Percentiles rank a stretch among this genome's conserved stretches.
phyloP scores from a whole-genome alignment of 805 yeast species.

The Monosporozyma unispora region DNA sequence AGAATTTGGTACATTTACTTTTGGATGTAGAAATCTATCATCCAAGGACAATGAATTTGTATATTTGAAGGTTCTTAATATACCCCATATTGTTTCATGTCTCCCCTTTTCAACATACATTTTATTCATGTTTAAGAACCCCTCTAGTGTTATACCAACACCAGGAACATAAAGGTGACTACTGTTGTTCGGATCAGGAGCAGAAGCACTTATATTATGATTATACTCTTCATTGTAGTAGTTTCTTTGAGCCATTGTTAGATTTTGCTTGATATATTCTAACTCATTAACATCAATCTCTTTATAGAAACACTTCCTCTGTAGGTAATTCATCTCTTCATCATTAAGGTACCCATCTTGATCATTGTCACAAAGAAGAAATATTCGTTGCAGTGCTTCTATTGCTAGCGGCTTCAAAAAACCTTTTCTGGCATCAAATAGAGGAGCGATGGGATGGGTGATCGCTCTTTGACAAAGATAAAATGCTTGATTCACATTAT shows the following conservation, averaged over 20 bases:
- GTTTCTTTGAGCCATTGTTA: constrained; percentile 9
- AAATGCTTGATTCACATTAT: constrained; percentile 75
- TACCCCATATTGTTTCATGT: constrained; percentile 97
- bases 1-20: constrained; percentile 59
- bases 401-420: constrained; percentile 68
- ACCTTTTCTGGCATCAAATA: constrained; percentile 87
- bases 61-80: constrained; percentile 76
- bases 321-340: constrained; percentile 61
- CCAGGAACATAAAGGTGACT: constrained; percentile 25
- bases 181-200: not conserved
- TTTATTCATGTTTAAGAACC: constrained; percentile 69
- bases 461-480: constrained; percentile 91
- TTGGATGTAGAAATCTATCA: constrained; percentile 73
- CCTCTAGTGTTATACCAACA: constrained; percentile 60
- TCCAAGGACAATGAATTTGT: constrained; percentile 84
- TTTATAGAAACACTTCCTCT: constrained; percentile 64
- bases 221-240: not conserved
- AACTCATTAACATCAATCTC: constrained; percentile 43
- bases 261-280: constrained; percentile 34
- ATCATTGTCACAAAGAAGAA: constrained; percentile 78
- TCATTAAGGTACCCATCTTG: constrained; percentile 78
- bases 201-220: not conserved
- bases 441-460: constrained; percentile 85
- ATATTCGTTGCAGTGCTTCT: constrained; percentile 70
- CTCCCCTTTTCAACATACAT: constrained; percentile 84